Conservation (phyloP, 1,139 yeast species). For the Blastobotrys persicus region DNA sequence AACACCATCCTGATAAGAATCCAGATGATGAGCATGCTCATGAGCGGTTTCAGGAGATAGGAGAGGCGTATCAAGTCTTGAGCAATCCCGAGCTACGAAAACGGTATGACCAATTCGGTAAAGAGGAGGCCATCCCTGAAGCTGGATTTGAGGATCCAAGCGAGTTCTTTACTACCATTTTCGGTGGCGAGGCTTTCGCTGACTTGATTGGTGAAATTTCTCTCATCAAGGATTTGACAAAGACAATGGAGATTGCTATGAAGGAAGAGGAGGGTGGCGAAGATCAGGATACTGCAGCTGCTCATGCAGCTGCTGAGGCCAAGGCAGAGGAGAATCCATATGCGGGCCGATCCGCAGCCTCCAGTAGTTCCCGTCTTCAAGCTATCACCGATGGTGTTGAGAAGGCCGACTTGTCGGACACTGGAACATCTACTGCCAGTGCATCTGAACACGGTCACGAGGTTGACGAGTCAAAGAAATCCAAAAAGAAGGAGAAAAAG, state of each 20-base stretch:
- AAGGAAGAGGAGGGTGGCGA: slow-evolving; percentile 80
- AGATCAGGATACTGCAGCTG: slow-evolving; percentile 17
- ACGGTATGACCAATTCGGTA: slow-evolving; percentile 81
- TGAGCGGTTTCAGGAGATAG: slow-evolving; percentile 48
- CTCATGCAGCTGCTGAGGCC: slow-evolving; percentile 16
- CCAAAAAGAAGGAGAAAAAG: slow-evolving; percentile 31
- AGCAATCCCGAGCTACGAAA: slow-evolving; percentile 71
- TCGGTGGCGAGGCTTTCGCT: slow-evolving; percentile 90
- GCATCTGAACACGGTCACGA: slow-evolving; percentile 25
- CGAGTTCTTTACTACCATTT: slow-evolving; percentile 80
- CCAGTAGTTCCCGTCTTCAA: slow-evolving; percentile 6
- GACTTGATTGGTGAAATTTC: slow-evolving; percentile 89
- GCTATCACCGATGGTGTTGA: slow-evolving; percentile 13
- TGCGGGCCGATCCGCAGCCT: slow-evolving; percentile 1
- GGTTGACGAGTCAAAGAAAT: slow-evolving; percentile 26
- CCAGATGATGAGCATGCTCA: slow-evolving; percentile 86
- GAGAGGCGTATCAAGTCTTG: slow-evolving; percentile 52
- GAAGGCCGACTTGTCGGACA: slow-evolving; percentile 3
- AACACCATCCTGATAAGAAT: slow-evolving; percentile 93
- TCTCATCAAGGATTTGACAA: slow-evolving; percentile 74
- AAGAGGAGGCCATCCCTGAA: slow-evolving; percentile 75
- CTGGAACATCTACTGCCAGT: slow-evolving; percentile 5
- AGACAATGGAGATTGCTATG: slow-evolving; percentile 69
- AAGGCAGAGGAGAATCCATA: slow-evolving; percentile 3
- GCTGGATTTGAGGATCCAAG: slow-evolving; percentile 89